These are phyloP conservation scores for Plantago lanceolata DNA, from an alignment of 305 asterid species.

Conservation along the genomic window DNA sequence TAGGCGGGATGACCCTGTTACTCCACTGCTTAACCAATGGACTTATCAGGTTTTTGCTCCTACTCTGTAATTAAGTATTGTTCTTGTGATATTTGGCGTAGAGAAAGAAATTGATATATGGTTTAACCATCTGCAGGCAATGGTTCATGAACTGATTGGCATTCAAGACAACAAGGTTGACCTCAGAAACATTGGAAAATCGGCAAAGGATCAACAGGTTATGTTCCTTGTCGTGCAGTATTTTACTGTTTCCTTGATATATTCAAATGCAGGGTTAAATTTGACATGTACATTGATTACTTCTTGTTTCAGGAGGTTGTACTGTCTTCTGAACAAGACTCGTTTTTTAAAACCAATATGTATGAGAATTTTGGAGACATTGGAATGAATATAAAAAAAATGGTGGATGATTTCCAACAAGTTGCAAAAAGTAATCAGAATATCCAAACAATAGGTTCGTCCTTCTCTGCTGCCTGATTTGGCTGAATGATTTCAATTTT, in stretches of 20 bases:
- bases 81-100: slow-evolving; percentile 12
- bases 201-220: slow-evolving; percentile 87
- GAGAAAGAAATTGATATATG: slow-evolving; percentile 18
- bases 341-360: slow-evolving; percentile 90
- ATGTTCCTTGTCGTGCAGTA: slow-evolving; percentile 22
- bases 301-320: slow-evolving; percentile 73
- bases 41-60: slow-evolving; percentile 77
- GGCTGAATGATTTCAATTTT: slow-evolving; percentile 14
- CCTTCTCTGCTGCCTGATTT: slow-evolving; percentile 23
- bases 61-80: slow-evolving; percentile 9
- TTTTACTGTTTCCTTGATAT: slow-evolving; percentile 20
- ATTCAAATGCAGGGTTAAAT: slow-evolving; percentile 17
- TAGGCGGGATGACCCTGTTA: slow-evolving; percentile 96
- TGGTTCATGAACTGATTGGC: slow-evolving; percentile 94
- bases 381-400: slow-evolving; percentile 88
- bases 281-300: slow-evolving; percentile 23
- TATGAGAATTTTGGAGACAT: slow-evolving; percentile 92
- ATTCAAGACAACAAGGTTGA: slow-evolving; percentile 92
- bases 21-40: slow-evolving; percentile 96
- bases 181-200: slow-evolving; percentile 60
- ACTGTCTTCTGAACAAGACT: slow-evolving; percentile 93
- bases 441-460: slow-evolving; percentile 92
- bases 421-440: slow-evolving; percentile 93
- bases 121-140: slow-evolving; percentile 52
- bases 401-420: slow-evolving; percentile 98